Evolutionary conservation across 331 rosid species (phyloP).

Genomic region (Saraca asoca): DNA sequence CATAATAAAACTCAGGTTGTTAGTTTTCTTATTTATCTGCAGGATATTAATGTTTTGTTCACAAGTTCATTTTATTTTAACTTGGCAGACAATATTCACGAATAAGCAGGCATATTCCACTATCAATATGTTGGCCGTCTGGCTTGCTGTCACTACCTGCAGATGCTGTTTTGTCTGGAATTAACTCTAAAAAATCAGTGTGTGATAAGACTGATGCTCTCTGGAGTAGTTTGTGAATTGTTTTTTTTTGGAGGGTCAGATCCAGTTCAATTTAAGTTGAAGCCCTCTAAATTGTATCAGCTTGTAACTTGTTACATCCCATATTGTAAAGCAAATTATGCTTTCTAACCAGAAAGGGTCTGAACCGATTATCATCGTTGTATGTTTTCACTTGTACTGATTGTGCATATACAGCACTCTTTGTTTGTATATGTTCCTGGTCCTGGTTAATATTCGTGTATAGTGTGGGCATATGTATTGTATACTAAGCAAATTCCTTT

Average conservation of each 20-base stretch:
- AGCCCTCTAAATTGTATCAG: conserved; percentile 33
- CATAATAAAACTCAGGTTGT: conserved; percentile 6
- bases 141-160: conserved; percentile 34
- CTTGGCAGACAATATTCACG: conserved; percentile 44
- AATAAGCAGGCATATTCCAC: conserved; percentile 27
- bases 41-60: conserved; percentile 7
- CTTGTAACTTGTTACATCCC: conserved; percentile 23
- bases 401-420: too few species aligned
- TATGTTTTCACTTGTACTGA: neutral
- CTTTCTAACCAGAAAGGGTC: conserved; percentile 21
- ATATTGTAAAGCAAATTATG: conserved; percentile 36
- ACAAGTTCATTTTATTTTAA: conserved; percentile 2
- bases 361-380: neutral
- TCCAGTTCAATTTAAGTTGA: conserved; percentile 31
- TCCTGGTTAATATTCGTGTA: too few species aligned
- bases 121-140: conserved; percentile 32
- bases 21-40: neutral
- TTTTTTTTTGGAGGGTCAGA: conserved; percentile 37
- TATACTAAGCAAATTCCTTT: too few species aligned
- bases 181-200: conserved; percentile 32
- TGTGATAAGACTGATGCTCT: conserved; percentile 32
- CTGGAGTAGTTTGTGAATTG: conserved; percentile 50
- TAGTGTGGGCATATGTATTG: too few species aligned
- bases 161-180: conserved; percentile 33
- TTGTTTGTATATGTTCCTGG: too few species aligned